A percentile compares a stretch with the other conserved stretches of the same genome.
Conservation (phyloP, 2,329 filamentous ascomycete genomes). For the Claviceps monticola region DNA sequence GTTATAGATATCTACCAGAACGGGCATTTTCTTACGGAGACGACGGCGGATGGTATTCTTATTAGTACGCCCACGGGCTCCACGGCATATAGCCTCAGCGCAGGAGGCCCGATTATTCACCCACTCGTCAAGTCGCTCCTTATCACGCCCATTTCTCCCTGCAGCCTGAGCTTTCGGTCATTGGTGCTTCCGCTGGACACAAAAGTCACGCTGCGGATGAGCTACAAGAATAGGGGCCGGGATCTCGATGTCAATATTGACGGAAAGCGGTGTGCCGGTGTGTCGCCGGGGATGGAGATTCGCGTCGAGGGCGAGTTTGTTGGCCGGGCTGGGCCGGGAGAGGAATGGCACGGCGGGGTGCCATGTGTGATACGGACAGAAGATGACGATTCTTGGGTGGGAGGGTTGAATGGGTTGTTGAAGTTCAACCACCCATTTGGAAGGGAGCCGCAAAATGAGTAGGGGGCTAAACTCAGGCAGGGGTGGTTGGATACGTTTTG, state of each 20-base stretch:
- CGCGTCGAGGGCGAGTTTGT: conserved; percentile 80
- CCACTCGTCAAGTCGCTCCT: conserved; percentile 79
- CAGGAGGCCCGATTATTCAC: conserved; percentile 86
- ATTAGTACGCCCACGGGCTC: conserved; percentile 88
- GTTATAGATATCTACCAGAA: conserved; percentile 87
- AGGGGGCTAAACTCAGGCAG: too few species aligned
- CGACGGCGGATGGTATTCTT: conserved; percentile 88
- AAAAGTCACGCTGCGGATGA: conserved; percentile 67
- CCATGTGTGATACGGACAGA: conserved; percentile 73
- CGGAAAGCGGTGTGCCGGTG: conserved; percentile 53
- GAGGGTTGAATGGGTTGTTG: conserved; percentile 77
- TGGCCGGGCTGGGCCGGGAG: conserved; percentile 24
- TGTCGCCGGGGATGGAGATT: conserved; percentile 68
- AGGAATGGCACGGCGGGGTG: conserved; percentile 62
- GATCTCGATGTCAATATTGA: conserved; percentile 72
- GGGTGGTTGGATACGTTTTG: too few species aligned
- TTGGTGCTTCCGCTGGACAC: conserved; percentile 80
- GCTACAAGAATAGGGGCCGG: conserved; percentile 62
- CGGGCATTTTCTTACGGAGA: conserved; percentile 80
- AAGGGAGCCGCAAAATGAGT: conserved; percentile 18
- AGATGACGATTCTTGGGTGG: conserved; percentile 90
- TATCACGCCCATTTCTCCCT: conserved; percentile 86
- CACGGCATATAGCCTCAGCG: conserved; percentile 89
- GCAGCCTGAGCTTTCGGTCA: conserved; percentile 83
- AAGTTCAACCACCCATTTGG: conserved; percentile 99